These are phyloP conservation scores for Cytospora leucostoma DNA, from an alignment of 2,329 filamentous ascomycete species.

Conservation along the genomic window DNA sequence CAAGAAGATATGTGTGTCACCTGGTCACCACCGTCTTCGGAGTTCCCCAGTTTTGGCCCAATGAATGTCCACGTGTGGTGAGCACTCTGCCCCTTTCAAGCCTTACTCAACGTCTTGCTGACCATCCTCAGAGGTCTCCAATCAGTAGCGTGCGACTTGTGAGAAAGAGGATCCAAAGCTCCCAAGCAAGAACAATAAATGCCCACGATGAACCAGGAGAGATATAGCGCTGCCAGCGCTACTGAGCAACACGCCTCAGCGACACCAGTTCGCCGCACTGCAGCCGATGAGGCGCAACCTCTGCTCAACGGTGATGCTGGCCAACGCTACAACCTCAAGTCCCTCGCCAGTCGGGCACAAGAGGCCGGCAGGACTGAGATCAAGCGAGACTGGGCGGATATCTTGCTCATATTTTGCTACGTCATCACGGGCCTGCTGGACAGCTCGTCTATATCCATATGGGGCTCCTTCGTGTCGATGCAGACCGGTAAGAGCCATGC, in stretches of 20 bases:
- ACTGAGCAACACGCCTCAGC: constrained; percentile 6
- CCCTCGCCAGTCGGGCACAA: constrained; percentile 35
- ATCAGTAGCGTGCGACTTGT: neutral
- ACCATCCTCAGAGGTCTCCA: neutral
- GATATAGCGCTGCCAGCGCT: constrained; percentile 22
- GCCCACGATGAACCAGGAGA: constrained; percentile 19
- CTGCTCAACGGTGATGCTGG: constrained; percentile 35
- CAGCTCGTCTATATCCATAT: constrained; percentile 73
- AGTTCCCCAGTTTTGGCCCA: neutral
- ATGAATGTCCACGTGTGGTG: neutral
- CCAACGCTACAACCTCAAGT: constrained; percentile 28
- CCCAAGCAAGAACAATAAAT: neutral
- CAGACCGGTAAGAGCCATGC: constrained; percentile 64
- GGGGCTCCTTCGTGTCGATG: constrained; percentile 82
- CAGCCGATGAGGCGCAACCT: constrained; percentile 38
- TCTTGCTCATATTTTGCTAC: constrained; percentile 71
- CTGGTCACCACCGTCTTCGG: neutral
- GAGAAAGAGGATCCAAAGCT: neutral
- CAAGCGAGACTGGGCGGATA: constrained; percentile 63
- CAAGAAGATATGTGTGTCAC: too few relatives aligned
- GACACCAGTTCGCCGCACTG: constrained; percentile 7
- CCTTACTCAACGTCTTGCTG: neutral
- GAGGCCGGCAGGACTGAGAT: constrained; percentile 49
- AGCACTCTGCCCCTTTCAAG: neutral
- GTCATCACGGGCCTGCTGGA: constrained; percentile 77